phyloP scores from a whole-genome alignment of 1,284 basidiomycete genomes.

The Cystobasidium sp. region DNA sequence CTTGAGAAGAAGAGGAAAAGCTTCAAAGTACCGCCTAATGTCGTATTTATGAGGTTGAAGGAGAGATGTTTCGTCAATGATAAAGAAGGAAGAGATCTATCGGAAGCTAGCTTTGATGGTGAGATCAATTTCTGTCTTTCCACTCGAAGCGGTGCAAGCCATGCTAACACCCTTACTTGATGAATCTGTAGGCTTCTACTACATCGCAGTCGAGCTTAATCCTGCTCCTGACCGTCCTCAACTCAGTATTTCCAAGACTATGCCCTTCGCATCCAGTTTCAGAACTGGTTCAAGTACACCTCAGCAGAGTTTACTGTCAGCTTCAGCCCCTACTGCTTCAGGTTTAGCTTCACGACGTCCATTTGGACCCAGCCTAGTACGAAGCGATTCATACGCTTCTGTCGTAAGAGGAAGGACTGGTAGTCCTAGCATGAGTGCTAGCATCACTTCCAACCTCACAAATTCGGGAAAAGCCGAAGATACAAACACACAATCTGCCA shows the following conservation, averaged over 20 bases:
- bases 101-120: conserved; percentile 43
- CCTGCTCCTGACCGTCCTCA: conserved; percentile 33
- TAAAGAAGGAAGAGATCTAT: conserved; percentile 18
- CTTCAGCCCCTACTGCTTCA: background rate
- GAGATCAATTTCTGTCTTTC: background rate
- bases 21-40: conserved; percentile 22
- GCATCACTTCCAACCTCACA: background rate
- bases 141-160: background rate
- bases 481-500: background rate
- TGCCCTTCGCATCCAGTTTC: background rate
- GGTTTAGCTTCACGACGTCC: background rate
- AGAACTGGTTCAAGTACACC: background rate
- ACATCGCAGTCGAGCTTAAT: conserved; percentile 40
- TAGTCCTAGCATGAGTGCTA: background rate
- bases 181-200: conserved; percentile 30
- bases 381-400: conserved; percentile 31
- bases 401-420: conserved; percentile 27
- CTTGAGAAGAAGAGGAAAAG: conserved; percentile 20
- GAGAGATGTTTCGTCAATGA: conserved; percentile 38
- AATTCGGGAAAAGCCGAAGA: conserved; percentile 7
- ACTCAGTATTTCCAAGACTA: background rate
- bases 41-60: conserved; percentile 38
- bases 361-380: background rate
- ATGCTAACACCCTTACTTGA: background rate
- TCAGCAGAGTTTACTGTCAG: conserved; percentile 13